A percentile compares a stretch with the other conserved stretches of the same genome.
Conservation (phyloP, 78 protist species). For the Andalucia godoyi region DNA sequence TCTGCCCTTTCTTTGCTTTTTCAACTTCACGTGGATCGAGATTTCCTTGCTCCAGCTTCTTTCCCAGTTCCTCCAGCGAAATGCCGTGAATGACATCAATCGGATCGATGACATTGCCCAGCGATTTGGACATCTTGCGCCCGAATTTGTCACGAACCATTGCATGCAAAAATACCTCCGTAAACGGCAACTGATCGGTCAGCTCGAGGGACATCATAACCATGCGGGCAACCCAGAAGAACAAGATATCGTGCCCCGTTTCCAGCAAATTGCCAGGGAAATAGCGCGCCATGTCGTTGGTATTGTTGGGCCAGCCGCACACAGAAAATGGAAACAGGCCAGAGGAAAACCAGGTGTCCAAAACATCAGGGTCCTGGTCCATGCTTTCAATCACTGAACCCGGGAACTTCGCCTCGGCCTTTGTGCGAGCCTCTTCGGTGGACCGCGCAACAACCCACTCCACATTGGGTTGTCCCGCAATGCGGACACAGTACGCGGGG, state of each 20-base stretch:
- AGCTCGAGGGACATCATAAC: conserved; percentile 88
- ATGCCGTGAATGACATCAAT: conserved; percentile 85
- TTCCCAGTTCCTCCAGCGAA: conserved; percentile 31
- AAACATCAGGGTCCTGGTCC: conserved; percentile 95
- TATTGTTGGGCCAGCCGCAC: conserved; percentile 92
- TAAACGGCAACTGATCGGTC: conserved; percentile 82
- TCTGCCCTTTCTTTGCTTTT: not conserved
- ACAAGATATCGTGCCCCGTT: conserved; percentile 98
- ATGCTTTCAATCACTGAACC: conserved; percentile 2
- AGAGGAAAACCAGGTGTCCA: conserved; percentile 99
- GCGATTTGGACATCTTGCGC: conserved; percentile 82
- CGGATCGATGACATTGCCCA: conserved; percentile 97
- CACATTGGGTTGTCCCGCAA: not conserved
- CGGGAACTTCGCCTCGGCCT: conserved; percentile 41
- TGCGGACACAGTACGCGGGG: conserved; percentile 82
- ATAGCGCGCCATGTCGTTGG: conserved; percentile 52
- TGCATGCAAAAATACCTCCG: conserved; percentile 78
- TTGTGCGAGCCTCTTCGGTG: conserved; percentile 41
- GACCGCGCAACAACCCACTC: conserved; percentile 39
- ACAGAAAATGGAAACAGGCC: conserved; percentile 97
- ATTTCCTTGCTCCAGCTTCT: conserved; percentile 58
- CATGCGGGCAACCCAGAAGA: conserved; percentile 99
- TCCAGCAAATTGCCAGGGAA: conserved; percentile 92
- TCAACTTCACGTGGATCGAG: conserved; percentile 53
- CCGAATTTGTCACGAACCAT: conserved; percentile 87